Evolutionary conservation across 2,329 filamentous ascomycete genomes (phyloP), one percentile per base, ranked within the genome.

Genomic region (Colletotrichum sansevieriae): DNA sequence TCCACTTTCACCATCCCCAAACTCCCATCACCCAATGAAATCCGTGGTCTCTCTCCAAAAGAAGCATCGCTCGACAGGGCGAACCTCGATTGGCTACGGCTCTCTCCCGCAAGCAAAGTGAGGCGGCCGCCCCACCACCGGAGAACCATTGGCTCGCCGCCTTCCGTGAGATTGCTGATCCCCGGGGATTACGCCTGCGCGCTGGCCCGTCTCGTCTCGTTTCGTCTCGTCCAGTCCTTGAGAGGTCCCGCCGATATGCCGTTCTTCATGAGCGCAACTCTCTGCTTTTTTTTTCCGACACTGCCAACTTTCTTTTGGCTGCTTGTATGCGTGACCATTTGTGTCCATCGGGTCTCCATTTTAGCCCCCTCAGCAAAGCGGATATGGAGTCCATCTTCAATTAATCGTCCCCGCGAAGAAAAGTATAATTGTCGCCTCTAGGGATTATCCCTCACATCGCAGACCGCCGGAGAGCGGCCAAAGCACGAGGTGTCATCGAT

Each of bases 91-190:
- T 68, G 65, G 65, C 55, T 20, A 61, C 55, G 55, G 62, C 62
- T 56, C 25, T 55, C 46, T 70, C 55, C 59, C 49, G n/a, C 54
- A 61, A 56, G 29, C 11, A 55, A 67, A 71, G 65, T 71, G 68
- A 71, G 68, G 68, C 68, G 64, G 68, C 56, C 49, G 68, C 65
- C 65, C 68, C 68, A 25, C 68, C 10, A 7, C 15, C 22, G 3
- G 7, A 3, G 4, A 15, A 57, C 46, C 18, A 69, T 71, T 69
- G 68, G 68, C 65, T 69, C n/a, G 33, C 51, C 20, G 41, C 18
- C 15, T 37, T 29, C 55, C 51, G 20, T 18, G 1, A n/a, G 15
- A n/a, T 20, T 15, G n/a, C 13, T 15, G n/a, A 15, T 22, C 44
- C 13, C 0, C 20, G 8, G 29, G 22, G 41, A 8, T 44, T 25